phyloP scores from a whole-genome alignment of 192 early-diverging fungal genomes.

The Spizellomyces punctatus region DNA sequence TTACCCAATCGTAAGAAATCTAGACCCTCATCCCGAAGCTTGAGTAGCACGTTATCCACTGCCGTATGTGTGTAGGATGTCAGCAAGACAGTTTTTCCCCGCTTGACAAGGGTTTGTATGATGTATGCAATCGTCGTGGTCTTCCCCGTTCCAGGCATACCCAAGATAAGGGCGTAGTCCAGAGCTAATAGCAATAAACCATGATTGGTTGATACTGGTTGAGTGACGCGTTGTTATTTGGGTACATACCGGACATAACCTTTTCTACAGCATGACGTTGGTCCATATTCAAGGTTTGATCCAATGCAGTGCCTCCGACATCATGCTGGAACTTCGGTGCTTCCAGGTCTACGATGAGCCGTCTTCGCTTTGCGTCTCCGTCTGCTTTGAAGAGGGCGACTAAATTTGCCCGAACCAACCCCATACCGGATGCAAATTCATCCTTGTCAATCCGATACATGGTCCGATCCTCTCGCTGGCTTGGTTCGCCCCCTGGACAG shows the following conservation, averaged over 20 bases:
- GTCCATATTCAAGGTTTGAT: slow-evolving; percentile 65
- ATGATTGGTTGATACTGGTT: not conserved
- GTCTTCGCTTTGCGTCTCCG: slow-evolving; percentile 58
- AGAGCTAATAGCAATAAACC: slow-evolving; percentile 40
- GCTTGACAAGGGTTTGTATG: slow-evolving; percentile 64
- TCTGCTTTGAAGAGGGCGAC: slow-evolving; percentile 65
- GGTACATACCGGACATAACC: slow-evolving; percentile 48
- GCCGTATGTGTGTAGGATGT: slow-evolving; percentile 92
- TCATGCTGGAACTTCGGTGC: slow-evolving; percentile 61
- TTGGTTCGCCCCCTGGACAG: not conserved
- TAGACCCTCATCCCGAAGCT: slow-evolving; percentile 69
- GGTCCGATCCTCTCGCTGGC: slow-evolving; percentile 34
- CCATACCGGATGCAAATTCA: slow-evolving; percentile 71
- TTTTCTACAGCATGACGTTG: slow-evolving; percentile 70
- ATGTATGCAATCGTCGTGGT: slow-evolving; percentile 85
- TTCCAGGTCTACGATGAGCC: slow-evolving; percentile 79
- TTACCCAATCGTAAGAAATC: slow-evolving; percentile 79
- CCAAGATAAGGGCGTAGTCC: slow-evolving; percentile 90
- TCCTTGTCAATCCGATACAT: slow-evolving; percentile 84
- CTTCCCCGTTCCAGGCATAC: slow-evolving; percentile 98
- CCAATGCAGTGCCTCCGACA: not conserved
- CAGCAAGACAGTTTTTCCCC: slow-evolving; percentile 78
- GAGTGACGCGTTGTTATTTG: not conserved
- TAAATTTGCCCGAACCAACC: slow-evolving; percentile 73
- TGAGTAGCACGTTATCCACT: slow-evolving; percentile 89